Evolutionary conservation across 495 filamentous ascomycete genomes (phyloP).

Genomic region (Astrothelium macrocarpum): DNA sequence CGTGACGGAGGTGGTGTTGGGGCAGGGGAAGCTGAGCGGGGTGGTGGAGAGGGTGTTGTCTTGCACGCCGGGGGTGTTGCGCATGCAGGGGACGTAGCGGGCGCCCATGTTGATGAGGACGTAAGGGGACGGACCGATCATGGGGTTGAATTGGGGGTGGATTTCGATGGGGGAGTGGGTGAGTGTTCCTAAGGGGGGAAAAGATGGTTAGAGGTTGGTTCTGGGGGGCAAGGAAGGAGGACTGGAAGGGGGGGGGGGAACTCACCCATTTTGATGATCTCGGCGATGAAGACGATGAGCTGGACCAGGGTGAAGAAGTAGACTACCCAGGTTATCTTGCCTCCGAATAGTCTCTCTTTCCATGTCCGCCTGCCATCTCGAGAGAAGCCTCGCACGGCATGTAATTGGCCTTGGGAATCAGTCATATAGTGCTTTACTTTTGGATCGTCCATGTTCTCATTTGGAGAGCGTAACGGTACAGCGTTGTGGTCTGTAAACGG

Average conservation of each 20-base stretch:
- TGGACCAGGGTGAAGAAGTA: slow-evolving; percentile 72
- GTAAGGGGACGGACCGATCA: slow-evolving; percentile 88
- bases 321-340: slow-evolving; percentile 69
- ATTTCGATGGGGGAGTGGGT: slow-evolving; percentile 76
- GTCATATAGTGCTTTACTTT: slow-evolving; percentile 23
- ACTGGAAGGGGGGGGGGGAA: not conserved
- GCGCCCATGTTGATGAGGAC: slow-evolving; percentile 96
- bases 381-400: slow-evolving; percentile 35
- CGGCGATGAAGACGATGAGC: slow-evolving; percentile 78
- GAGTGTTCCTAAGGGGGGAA: slow-evolving; percentile 40
- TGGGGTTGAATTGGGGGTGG: slow-evolving; percentile 80
- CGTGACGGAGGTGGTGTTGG: slow-evolving; percentile 55
- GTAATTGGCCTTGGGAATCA: slow-evolving; percentile 30
- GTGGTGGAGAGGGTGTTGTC: slow-evolving; percentile 34
- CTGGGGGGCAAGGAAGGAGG: slow-evolving; percentile 22
- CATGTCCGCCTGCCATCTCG: slow-evolving; percentile 34
- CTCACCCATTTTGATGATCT: slow-evolving; percentile 75
- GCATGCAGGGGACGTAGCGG: slow-evolving; percentile 90
- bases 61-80: slow-evolving; percentile 59
- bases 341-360: slow-evolving; percentile 44
- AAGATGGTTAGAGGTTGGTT: slow-evolving; percentile 17
- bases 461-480: slow-evolving; percentile 41
- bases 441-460: slow-evolving; percentile 22
- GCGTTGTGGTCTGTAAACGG: slow-evolving; percentile 55
- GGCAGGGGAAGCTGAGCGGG: slow-evolving; percentile 60